These are phyloP conservation scores for Domatiomyces catenatus DNA, from an alignment of 2,329 filamentous ascomycete genomes.

Conservation along the genomic window DNA sequence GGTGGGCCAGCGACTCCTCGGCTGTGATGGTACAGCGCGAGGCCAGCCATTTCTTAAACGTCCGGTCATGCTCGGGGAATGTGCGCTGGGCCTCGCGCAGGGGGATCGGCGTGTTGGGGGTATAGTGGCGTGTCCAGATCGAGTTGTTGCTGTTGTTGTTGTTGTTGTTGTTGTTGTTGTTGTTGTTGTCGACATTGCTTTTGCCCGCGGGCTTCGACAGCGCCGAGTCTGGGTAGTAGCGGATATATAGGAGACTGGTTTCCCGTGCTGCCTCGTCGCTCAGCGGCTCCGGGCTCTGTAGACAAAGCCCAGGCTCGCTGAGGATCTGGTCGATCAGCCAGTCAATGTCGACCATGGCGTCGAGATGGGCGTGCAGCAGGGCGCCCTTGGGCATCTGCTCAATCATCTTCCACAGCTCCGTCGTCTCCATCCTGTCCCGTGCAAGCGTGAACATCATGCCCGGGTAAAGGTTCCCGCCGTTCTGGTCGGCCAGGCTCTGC, in stretches of 20 bases:
- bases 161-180: slow-evolving; percentile 6
- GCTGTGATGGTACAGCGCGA: slow-evolving; percentile 55
- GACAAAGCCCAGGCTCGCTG: slow-evolving; percentile 22
- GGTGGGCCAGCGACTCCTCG: slow-evolving; percentile 60
- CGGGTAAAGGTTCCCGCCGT: slow-evolving; percentile 53
- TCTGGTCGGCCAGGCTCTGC: slow-evolving; percentile 48
- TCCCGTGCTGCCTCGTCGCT: slow-evolving; percentile 9
- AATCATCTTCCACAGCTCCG: slow-evolving; percentile 72
- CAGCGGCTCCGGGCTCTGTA: slow-evolving; percentile 10
- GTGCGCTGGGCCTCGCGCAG: slow-evolving; percentile 49
- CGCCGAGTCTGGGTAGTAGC: slow-evolving; percentile 14
- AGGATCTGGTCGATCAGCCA: slow-evolving; percentile 62
- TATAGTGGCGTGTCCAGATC: slow-evolving; percentile 55
- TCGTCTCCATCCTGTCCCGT: slow-evolving; percentile 71
- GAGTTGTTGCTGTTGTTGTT: slow-evolving; percentile 19
- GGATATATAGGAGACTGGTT: slow-evolving; percentile 7
- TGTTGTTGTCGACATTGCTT: slow-evolving; percentile 16
- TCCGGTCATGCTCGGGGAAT: slow-evolving; percentile 57
- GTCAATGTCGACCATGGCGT: slow-evolving; percentile 80
- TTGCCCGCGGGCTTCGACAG: slow-evolving; percentile 8
- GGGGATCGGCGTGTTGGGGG: slow-evolving; percentile 42
- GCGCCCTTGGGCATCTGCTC: slow-evolving; percentile 77
- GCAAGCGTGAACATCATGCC: slow-evolving; percentile 90
- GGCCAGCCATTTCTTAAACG: slow-evolving; percentile 64
- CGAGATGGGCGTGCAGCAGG: slow-evolving; percentile 72